These are phyloP conservation scores for Jatropha multifida DNA, from an alignment of 441 rosid species.

Conservation along the genomic window DNA sequence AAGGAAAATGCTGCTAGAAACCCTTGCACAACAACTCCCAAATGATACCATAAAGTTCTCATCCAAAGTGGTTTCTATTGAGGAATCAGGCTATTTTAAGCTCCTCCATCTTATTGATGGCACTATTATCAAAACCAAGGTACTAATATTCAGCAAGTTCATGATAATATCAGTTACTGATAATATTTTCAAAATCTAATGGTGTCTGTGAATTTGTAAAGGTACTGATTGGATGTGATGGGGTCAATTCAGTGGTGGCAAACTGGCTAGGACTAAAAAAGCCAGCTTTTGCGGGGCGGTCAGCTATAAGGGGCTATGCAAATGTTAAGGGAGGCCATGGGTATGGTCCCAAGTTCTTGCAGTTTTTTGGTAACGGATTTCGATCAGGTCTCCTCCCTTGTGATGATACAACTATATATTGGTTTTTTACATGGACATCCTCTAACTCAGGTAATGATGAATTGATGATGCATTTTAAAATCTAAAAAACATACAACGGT, in stretches of 20 bases:
- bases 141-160: background rate
- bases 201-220: background rate
- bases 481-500: too few relatives aligned
- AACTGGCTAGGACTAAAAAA: constrained; percentile 66
- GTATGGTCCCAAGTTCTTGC: constrained; percentile 37
- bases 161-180: background rate
- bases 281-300: constrained; percentile 40
- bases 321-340: constrained; percentile 46
- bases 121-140: constrained; percentile 62
- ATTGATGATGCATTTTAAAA: too few relatives aligned
- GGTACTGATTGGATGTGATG: constrained; percentile 78
- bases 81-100: constrained; percentile 48
- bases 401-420: constrained; percentile 49
- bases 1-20: constrained; percentile 60
- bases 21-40: constrained; percentile 61
- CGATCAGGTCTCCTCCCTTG: constrained; percentile 62
- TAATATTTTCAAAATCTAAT: background rate
- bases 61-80: constrained; percentile 61
- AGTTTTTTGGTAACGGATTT: constrained; percentile 50
- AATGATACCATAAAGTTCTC: constrained; percentile 57
- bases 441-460: constrained; percentile 30
- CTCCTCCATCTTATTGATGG: constrained; percentile 67
- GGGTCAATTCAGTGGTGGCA: constrained; percentile 67
- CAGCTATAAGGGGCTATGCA: constrained; percentile 49
- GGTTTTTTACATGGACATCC: constrained; percentile 61